Evolutionary conservation across 129 eudicot genomes (phyloP), one percentile per base, ranked within the genome.

Genomic region (Arctium minus): DNA sequence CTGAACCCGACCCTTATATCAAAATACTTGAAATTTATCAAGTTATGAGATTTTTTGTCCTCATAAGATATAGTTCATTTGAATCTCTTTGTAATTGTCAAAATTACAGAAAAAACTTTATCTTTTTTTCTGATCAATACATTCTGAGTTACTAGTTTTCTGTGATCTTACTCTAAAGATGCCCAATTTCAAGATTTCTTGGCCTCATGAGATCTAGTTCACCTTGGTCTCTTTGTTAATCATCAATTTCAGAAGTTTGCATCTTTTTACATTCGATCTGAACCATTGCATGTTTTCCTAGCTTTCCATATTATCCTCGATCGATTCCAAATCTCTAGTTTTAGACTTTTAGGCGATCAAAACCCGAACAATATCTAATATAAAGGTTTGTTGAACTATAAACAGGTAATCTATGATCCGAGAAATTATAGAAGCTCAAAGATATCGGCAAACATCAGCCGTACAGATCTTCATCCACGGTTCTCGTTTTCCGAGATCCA

Each of bases 381-480:
- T 56, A 17, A 15, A 46, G 12, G 56, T 15, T 56, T 56, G 65
- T 56, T 56, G 65, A 56, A 60, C 29, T 56, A 18, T 68, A 39
- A 80, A 70, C 82, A 85, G 85, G 82, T 85, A 36, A 81, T 48
- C 62, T 65, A n/a, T 64, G 1, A 64, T 74, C 29, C 2, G 46
- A 74, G 85, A 76, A 76, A 79, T 60, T 60, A 53, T 48, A 77
- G 75, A 72, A 73, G 62, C 18, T 48, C 33, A 84, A 75, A 60
- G 68, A 81, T 70, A 70, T 33, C 7, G 44, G 75, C 72, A 32
- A 70, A 46, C 44, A 31, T 76, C 82, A 70, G 74, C 76, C 77
- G 48, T 64, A 79, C 73, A 74, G 12, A 85, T 73, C 69, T 77
- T n/a, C 62, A 68, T 73, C 84, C 50, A 71, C 74, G 32, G 38